Evolutionary conservation across 306 rosid genomes (phyloP).

Genomic region (Ziziphus jujuba): DNA sequence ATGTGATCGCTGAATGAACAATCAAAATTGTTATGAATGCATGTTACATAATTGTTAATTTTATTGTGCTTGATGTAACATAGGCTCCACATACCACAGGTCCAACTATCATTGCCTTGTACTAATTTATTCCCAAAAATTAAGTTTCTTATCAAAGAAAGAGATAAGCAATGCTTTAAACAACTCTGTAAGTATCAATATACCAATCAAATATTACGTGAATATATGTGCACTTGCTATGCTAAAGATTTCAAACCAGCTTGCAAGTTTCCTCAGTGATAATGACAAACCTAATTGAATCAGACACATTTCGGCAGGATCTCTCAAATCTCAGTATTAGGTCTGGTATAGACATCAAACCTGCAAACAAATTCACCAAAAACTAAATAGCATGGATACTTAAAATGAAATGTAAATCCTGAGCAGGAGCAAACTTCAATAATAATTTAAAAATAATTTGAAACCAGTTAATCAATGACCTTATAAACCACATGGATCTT

Average conservation of each 20-base stretch:
- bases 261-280: slow-evolving; percentile 10
- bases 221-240: slow-evolving; percentile 18
- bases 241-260: slow-evolving; percentile 2
- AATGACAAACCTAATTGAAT: slow-evolving; percentile 68
- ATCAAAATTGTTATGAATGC: background rate
- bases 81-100: background rate
- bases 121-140: too few species aligned
- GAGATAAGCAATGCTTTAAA: background rate
- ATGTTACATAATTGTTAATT: background rate
- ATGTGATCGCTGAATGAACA: background rate
- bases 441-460: background rate
- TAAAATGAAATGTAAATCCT: background rate
- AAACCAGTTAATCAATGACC: background rate
- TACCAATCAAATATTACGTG: slow-evolving; percentile 1
- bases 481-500: background rate
- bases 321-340: slow-evolving; percentile 69
- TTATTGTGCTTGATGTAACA: background rate
- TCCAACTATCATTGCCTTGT: too few species aligned
- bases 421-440: background rate
- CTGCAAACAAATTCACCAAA: slow-evolving; percentile 41
- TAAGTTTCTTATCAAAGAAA: background rate
- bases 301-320: slow-evolving; percentile 77
- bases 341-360: slow-evolving; percentile 78
- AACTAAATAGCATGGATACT: background rate
- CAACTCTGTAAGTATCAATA: background rate